phyloP scores from a whole-genome alignment of 371 early-diverging fungal species.

The Mortierella polycephala region DNA sequence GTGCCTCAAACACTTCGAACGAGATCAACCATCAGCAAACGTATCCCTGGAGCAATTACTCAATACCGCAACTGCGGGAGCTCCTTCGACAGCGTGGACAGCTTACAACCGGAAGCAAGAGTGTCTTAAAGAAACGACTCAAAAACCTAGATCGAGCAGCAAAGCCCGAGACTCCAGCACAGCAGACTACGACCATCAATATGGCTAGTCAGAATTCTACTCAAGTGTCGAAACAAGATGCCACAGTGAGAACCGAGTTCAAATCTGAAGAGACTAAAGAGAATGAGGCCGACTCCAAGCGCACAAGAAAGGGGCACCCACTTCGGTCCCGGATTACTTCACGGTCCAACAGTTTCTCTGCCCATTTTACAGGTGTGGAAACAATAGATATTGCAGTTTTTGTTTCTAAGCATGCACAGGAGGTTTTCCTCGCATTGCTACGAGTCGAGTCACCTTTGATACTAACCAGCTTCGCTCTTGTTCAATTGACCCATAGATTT shows the following conservation, averaged over 20 bases:
- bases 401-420: too few species aligned
- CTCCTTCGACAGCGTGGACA: constrained; percentile 48
- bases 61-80: constrained; percentile 45
- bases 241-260: neutral
- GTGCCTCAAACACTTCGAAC: constrained; percentile 16
- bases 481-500: constrained; percentile 24
- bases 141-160: constrained; percentile 38
- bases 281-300: constrained; percentile 6
- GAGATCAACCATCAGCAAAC: constrained; percentile 13
- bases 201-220: constrained; percentile 10
- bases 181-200: constrained; percentile 19
- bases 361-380: constrained; percentile 39
- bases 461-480: neutral
- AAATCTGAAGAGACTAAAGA: neutral
- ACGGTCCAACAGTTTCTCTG: constrained; percentile 51
- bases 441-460: too few species aligned
- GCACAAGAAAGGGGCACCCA: constrained; percentile 15
- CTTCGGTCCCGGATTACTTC: constrained; percentile 27
- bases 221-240: neutral
- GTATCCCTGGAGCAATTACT: constrained; percentile 42
- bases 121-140: constrained; percentile 37
- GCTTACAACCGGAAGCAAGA: constrained; percentile 41
- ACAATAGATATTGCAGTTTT: neutral
- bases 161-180: constrained; percentile 6
- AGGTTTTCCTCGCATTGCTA: neutral